Conservation (phyloP, 805 yeast genomes). For the Hanseniaspora hatyaiensis region DNA sequence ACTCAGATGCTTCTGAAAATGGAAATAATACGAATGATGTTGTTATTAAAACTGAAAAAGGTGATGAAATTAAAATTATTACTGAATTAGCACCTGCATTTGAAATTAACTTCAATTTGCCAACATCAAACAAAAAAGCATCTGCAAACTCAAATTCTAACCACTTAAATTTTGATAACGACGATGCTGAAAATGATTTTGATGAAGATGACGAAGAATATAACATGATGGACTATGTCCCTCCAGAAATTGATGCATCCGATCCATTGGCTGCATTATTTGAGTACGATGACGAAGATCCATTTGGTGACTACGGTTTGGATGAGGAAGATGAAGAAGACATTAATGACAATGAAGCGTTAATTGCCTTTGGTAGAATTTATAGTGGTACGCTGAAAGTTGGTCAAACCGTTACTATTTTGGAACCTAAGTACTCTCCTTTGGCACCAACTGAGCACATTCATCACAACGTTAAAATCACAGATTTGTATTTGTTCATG, state of each 20-base stretch:
- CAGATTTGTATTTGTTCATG: slow-evolving; percentile 73
- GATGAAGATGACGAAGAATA: slow-evolving; percentile 22
- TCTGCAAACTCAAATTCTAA: slow-evolving; percentile 18
- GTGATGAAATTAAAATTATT: slow-evolving; percentile 20
- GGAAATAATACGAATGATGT: not conserved
- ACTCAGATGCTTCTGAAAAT: not conserved
- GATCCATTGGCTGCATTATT: slow-evolving; percentile 31
- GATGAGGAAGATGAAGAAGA: slow-evolving; percentile 35
- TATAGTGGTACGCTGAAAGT: slow-evolving; percentile 70
- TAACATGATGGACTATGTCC: slow-evolving; percentile 23
- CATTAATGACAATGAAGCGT: slow-evolving; percentile 42
- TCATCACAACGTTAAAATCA: slow-evolving; percentile 43
- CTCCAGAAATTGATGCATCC: slow-evolving; percentile 29
- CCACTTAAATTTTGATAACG: slow-evolving; percentile 16
- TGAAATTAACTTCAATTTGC: slow-evolving; percentile 20
- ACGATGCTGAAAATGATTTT: slow-evolving; percentile 19
- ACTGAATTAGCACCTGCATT: slow-evolving; percentile 24
- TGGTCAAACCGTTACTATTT: slow-evolving; percentile 63
- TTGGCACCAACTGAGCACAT: slow-evolving; percentile 42
- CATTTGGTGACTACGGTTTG: slow-evolving; percentile 35
- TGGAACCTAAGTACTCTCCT: slow-evolving; percentile 85
- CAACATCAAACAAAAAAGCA: slow-evolving; percentile 19
- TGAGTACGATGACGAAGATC: slow-evolving; percentile 46
- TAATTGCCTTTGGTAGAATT: slow-evolving; percentile 80
- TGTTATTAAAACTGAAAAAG: slow-evolving; percentile 5